Base-by-base conservation (phyloP, 805 yeast genomes). In the Schwanniomyces polymorphus region DNA sequence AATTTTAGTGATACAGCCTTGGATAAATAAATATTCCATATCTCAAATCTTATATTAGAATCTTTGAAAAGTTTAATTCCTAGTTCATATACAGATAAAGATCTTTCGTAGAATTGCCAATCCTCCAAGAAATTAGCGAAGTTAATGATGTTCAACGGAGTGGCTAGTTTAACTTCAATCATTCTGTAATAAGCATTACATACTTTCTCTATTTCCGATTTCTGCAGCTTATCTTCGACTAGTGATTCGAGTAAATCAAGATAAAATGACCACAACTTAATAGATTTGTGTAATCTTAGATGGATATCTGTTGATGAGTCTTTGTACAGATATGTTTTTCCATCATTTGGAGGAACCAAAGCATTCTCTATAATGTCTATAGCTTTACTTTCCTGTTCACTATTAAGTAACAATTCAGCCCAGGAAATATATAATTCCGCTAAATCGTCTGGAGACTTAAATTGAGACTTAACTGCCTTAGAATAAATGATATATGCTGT, bases 401-500 rank as follows among this genome's bases (percentile, higher is more conserved):
- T 64, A 21, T 76, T 67, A 27, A 87, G 56, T 49, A 85, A 86
- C 64, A 81, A 67, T 47, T 86, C 86, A 5, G 86, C 74, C 97
- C 97, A 91, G 14, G 75, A 77, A n/a, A 80, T 68, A 79, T 90
- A 88, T 6, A 91, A 63, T 2, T 76, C 77, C 2, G 84, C 87
- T 17, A 90, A 65, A 49, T 90, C 97, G 18, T 80, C 79, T 0
- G 81, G 66, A 12, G 75, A 65, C 23, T 70, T 75, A 64, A 77
- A 90, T 5, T 91, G 91, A 0, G 91, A 91, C 46, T 82, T 81
- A 1, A 81, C 69, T 0, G 92, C 85, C 42, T 83, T 83, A 31
- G 81, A 80, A 46, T 77, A 80, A 5, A 91, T 77, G 14, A 78
- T 70, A 51, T 86, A 66, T 0, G 91, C 90, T 0, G 87, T 79